phyloP scores from a whole-genome alignment of 139 green algal genomes.

The Pleodorina starrii region DNA sequence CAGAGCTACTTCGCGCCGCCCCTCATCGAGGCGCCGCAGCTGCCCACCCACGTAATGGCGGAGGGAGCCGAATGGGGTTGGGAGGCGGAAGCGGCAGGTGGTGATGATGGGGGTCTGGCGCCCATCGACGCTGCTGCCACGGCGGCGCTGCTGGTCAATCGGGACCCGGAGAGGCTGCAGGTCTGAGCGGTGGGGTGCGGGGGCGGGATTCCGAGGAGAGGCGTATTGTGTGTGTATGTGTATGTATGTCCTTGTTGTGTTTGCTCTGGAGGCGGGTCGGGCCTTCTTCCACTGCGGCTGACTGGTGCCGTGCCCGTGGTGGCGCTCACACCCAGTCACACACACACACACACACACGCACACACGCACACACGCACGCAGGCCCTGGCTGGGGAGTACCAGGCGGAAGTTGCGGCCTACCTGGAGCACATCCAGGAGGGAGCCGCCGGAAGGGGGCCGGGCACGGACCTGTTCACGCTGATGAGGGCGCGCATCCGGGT shows the following conservation, averaged over 20 bases:
- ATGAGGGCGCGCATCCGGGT: conserved; percentile 1
- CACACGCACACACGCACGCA: too few species aligned
- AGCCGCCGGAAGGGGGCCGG: background rate
- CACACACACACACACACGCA: too few species aligned
- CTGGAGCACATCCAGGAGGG: too few species aligned
- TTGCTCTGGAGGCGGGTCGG: too few species aligned
- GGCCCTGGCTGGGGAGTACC: background rate
- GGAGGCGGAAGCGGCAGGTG: too few species aligned
- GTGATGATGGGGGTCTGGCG: background rate
- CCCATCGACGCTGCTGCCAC: background rate
- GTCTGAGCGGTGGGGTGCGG: background rate
- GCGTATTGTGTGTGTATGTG: too few species aligned
- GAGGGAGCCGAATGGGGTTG: too few species aligned
- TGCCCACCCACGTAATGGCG: background rate
- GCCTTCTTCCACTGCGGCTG: too few species aligned
- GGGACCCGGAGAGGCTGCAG: conserved; percentile 11
- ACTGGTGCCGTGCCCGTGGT: too few species aligned
- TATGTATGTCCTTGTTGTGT: too few species aligned
- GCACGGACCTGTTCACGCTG: conserved; percentile 20
- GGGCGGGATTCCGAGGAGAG: too few species aligned
- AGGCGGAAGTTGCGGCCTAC: background rate
- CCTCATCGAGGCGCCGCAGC: background rate
- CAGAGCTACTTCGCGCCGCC: conserved; percentile 17
- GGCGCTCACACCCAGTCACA: too few species aligned
- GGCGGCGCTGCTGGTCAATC: background rate